Evolutionary conservation across 306 rosid genomes (phyloP).

Genomic region (Lathyrus oleraceus): DNA sequence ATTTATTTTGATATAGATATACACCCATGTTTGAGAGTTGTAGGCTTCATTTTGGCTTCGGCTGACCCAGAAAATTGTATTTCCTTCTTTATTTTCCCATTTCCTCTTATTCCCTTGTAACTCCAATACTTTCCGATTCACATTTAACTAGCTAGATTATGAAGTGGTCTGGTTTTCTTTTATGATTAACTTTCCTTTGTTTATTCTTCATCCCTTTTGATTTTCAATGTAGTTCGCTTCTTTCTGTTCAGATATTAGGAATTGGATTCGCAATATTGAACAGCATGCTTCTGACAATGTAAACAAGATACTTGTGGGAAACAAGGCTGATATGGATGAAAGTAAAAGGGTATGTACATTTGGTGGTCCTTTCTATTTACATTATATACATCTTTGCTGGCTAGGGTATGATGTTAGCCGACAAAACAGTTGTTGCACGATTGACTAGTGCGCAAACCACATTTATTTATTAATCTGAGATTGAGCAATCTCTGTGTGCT

Average conservation of each 20-base stretch:
- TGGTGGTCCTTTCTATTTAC: constrained; percentile 9
- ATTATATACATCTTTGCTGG: constrained; percentile 25
- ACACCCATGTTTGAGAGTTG: not conserved
- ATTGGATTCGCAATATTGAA: constrained; percentile 88
- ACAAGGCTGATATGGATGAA: constrained; percentile 94
- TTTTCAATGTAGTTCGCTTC: constrained; percentile 16
- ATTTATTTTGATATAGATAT: constrained; percentile 29
- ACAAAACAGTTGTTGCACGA: not conserved
- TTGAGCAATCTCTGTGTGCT: constrained; percentile 5
- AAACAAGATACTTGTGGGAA: constrained; percentile 77
- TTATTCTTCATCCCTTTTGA: constrained; percentile 2
- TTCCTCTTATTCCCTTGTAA: not conserved
- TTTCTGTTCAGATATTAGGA: constrained; percentile 65
- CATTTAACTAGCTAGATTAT: not conserved
- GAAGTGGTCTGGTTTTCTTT: not conserved
- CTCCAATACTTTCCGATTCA: not conserved
- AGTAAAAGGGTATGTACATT: constrained; percentile 66
- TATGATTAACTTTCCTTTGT: constrained; percentile 14
- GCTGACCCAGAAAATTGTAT: constrained; percentile 15
- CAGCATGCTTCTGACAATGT: constrained; percentile 86
- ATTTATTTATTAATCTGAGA: constrained; percentile 10
- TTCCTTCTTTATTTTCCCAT: constrained; percentile 11
- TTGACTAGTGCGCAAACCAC: constrained; percentile 4
- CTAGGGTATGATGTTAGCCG: not conserved
- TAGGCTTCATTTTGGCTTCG: constrained; percentile 16